Percentiles rank a stretch among this genome's conserved stretches.
Evolutionary conservation across 352 stramenopile genomes (phyloP).

Genomic region (Pythium vanterpoolii): DNA sequence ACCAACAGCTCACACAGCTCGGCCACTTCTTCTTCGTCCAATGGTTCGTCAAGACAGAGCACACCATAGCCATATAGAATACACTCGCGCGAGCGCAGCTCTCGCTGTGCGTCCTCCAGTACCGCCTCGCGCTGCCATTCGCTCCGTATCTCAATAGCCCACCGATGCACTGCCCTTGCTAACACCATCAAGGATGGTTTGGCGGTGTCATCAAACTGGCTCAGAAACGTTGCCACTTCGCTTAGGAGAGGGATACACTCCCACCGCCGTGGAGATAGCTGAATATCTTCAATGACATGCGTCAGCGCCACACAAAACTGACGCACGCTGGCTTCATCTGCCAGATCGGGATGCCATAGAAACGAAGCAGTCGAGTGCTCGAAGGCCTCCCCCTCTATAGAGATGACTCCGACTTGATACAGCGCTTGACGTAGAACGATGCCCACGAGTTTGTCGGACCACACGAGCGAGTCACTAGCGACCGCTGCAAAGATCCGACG

Average conservation of each 20-base stretch:
- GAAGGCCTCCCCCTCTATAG: neutral
- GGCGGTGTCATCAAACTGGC: conserved; percentile 28
- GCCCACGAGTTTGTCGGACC: conserved; percentile 33
- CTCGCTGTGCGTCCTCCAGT: conserved; percentile 7
- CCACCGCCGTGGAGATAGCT: conserved; percentile 16
- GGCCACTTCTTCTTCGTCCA: conserved; percentile 1
- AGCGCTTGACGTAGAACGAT: conserved; percentile 42
- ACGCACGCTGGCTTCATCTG: neutral
- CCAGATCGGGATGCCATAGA: conserved; percentile 48
- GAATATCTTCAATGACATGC: conserved; percentile 11
- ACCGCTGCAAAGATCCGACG: conserved; percentile 43
- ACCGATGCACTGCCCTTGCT: conserved; percentile 24
- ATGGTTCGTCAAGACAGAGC: conserved; percentile 17
- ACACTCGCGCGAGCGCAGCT: conserved; percentile 37
- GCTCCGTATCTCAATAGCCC: conserved; percentile 18
- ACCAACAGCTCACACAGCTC: conserved; percentile 47
- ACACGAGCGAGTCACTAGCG: conserved; percentile 36
- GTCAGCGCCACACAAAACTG: conserved; percentile 26
- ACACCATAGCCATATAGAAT: conserved; percentile 40
- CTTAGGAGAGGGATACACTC: conserved; percentile 32
- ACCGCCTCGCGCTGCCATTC: neutral
- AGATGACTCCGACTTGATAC: conserved; percentile 42
- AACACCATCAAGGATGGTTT: conserved; percentile 21
- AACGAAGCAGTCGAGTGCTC: neutral
- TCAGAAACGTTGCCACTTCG: conserved; percentile 28